Evolutionary conservation across 805 yeast genomes (phyloP).

Genomic region (Myxozyma vanderwaltii): DNA sequence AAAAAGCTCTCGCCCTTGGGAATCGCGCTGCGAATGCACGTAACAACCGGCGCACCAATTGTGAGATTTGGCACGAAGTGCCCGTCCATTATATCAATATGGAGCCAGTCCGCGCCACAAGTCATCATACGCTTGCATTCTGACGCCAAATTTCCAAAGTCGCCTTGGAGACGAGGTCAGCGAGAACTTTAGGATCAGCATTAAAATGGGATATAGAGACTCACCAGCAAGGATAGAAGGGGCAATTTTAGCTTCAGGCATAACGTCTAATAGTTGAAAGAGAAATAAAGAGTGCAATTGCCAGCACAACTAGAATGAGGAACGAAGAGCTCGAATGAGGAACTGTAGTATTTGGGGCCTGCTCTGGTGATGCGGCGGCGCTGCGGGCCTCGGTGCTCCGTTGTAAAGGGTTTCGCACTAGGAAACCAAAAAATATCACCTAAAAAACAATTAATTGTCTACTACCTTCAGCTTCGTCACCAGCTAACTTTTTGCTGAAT

Average conservation of each 20-base stretch:
- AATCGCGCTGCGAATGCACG: constrained; percentile 71
- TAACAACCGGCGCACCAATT: constrained; percentile 87
- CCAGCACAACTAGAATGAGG: background rate
- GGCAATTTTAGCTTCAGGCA: constrained; percentile 85
- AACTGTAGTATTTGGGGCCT: background rate
- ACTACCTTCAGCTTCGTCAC: no score
- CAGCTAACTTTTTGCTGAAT: no score
- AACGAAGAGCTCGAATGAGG: background rate
- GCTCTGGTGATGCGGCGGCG: background rate
- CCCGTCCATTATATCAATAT: constrained; percentile 98
- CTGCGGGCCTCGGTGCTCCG: background rate
- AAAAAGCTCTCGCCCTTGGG: constrained; percentile 71
- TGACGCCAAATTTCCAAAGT: constrained; percentile 84
- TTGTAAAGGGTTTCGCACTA: background rate
- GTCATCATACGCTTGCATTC: constrained; percentile 81
- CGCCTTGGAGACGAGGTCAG: constrained; percentile 44
- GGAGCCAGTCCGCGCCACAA: constrained; percentile 93
- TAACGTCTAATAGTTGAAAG: constrained; percentile 36
- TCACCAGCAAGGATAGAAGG: constrained; percentile 87
- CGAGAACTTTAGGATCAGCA: background rate
- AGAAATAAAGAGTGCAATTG: background rate
- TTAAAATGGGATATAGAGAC: background rate
- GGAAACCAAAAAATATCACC: background rate
- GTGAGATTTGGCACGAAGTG: constrained; percentile 97
- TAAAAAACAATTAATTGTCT: background rate